These are phyloP conservation scores for Tetradesmus obliquus DNA, from an alignment of 139 green algal species.

Conservation along the genomic window DNA sequence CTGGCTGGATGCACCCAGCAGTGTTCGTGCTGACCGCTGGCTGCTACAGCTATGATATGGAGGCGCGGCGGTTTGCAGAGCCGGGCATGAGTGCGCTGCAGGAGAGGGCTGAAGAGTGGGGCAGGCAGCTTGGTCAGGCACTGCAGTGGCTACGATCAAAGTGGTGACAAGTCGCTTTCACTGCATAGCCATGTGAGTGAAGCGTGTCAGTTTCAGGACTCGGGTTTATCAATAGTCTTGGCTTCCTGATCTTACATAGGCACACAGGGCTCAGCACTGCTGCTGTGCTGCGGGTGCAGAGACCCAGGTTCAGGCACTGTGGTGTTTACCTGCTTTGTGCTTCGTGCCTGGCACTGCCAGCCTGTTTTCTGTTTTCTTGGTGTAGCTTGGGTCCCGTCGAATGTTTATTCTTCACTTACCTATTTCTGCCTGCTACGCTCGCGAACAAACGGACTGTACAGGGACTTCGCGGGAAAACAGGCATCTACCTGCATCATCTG, in stretches of 20 bases:
- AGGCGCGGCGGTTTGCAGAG: constrained; percentile 18
- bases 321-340: not conserved
- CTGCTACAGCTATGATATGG: constrained; percentile 44
- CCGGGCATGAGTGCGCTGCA: not conserved
- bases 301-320: not conserved
- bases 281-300: not conserved
- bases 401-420: no score
- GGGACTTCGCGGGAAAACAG: not conserved
- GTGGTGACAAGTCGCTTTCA: not conserved
- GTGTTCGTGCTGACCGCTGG: constrained; percentile 46
- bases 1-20: constrained; percentile 48
- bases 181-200: not conserved
- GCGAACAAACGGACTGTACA: not conserved
- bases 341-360: no score
- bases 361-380: not conserved
- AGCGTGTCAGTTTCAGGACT: no score
- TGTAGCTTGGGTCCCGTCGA: no score
- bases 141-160: not conserved
- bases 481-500: not conserved
- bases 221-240: no score
- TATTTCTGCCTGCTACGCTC: no score
- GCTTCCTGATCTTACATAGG: no score
- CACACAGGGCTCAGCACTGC: no score
- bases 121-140: not conserved
- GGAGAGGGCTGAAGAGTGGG: not conserved